Evolutionary conservation across 345 rosid species (phyloP).

Genomic region (Aegle marmelos): DNA sequence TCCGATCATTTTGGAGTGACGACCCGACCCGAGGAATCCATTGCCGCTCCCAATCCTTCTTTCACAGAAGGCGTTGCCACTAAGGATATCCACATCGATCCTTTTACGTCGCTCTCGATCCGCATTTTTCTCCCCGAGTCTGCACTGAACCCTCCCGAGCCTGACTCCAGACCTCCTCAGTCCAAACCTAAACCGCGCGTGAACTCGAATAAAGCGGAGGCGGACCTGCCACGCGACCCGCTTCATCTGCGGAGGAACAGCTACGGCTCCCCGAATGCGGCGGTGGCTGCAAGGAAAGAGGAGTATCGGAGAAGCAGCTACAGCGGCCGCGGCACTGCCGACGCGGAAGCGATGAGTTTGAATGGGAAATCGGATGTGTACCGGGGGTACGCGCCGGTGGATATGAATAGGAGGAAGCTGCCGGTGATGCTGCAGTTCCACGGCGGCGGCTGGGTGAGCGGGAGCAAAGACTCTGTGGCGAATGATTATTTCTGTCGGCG

Average conservation of each 20-base stretch:
- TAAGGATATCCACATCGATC: slow-evolving; percentile 92
- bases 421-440: slow-evolving; percentile 90
- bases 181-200: slow-evolving; percentile 7
- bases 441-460: slow-evolving; percentile 97
- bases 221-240: neutral
- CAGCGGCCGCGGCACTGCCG: slow-evolving; percentile 40
- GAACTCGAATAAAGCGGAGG: neutral
- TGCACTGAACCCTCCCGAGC: slow-evolving; percentile 61
- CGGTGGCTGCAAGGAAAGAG: neutral
- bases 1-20: slow-evolving; percentile 62
- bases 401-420: slow-evolving; percentile 43
- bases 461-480: slow-evolving; percentile 84
- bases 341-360: slow-evolving; percentile 35
- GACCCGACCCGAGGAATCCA: slow-evolving; percentile 82
- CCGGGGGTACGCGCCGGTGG: slow-evolving; percentile 65
- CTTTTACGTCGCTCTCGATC: slow-evolving; percentile 70
- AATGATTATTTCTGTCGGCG: slow-evolving; percentile 80
- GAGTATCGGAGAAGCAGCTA: slow-evolving; percentile 39
- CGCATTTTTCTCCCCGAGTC: slow-evolving; percentile 93
- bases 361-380: slow-evolving; percentile 54
- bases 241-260: slow-evolving; percentile 49
- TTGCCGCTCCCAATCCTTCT: slow-evolving; percentile 63
- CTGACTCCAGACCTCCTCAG: slow-evolving; percentile 26
- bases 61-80: slow-evolving; percentile 93
- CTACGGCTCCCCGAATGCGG: slow-evolving; percentile 32